Conservation (phyloP, 2,329 filamentous ascomycete species). For the Coniochaeta sp. region DNA sequence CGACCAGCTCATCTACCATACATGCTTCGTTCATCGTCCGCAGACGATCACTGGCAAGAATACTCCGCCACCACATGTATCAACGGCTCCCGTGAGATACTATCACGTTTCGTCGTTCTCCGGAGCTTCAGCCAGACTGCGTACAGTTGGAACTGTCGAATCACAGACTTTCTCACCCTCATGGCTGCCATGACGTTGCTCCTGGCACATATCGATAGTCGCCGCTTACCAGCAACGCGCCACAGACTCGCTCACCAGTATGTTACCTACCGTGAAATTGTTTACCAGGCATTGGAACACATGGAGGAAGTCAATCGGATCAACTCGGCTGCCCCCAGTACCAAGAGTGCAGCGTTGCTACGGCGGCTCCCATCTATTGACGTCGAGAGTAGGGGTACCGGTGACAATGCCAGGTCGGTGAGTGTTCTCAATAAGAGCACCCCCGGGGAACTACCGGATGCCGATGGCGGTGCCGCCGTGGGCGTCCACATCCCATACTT, state of each 20-base stretch:
- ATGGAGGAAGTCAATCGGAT: constrained; percentile 21
- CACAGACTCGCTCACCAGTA: constrained; percentile 30
- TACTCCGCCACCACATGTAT: constrained; percentile 21
- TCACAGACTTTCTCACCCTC: constrained; percentile 28
- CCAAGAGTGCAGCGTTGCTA: constrained; percentile 21
- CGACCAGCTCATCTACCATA: too few relatives aligned
- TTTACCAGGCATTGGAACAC: constrained; percentile 26
- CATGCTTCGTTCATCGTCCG: too few relatives aligned
- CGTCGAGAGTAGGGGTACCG: too few relatives aligned
- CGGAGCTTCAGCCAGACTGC: constrained; percentile 21
- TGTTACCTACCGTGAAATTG: constrained; percentile 28
- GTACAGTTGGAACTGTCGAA: constrained; percentile 20
- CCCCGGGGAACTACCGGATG: too few relatives aligned
- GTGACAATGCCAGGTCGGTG: too few relatives aligned
- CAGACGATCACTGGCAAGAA: too few relatives aligned
- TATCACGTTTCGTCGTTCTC: constrained; percentile 26
- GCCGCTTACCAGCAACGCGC: constrained; percentile 10
- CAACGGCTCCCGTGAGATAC: constrained; percentile 29
- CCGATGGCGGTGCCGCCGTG: too few relatives aligned
- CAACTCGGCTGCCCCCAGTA: constrained; percentile 22
- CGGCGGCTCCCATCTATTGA: constrained; percentile 23
- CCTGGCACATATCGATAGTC: constrained; percentile 27
- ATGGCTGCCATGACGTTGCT: constrained; percentile 28
- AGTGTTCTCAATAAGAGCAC: too few relatives aligned
- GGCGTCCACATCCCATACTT: too few relatives aligned